Evolutionary conservation across 179 eudicot species (phyloP).

Genomic region (Silene vulgaris): DNA sequence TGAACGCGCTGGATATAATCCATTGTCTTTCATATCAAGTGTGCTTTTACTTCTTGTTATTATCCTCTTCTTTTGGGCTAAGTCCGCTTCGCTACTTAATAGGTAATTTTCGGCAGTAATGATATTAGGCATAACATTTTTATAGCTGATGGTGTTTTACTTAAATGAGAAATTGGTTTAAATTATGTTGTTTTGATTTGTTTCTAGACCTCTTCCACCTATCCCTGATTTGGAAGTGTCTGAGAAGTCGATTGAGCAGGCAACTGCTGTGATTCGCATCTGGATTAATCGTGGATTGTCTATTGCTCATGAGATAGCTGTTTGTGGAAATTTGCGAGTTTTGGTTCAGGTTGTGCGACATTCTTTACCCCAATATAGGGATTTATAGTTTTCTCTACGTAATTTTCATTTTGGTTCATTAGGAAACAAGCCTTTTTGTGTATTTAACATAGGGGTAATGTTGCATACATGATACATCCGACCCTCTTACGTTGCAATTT

Average conservation of each 20-base stretch:
- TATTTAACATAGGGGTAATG: neutral
- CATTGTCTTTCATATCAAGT: constrained; percentile 55
- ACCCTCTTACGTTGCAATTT: neutral
- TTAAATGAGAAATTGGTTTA: neutral
- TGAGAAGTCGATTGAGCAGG: constrained; percentile 54
- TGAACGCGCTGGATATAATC: constrained; percentile 59
- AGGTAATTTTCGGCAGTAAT: constrained; percentile 35
- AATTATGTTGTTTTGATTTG: neutral
- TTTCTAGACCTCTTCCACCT: constrained; percentile 84
- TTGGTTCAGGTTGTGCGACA: constrained; percentile 49
- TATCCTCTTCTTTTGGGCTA: constrained; percentile 89
- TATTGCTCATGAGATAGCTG: constrained; percentile 66
- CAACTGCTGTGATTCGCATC: constrained; percentile 48
- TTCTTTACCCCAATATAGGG: neutral
- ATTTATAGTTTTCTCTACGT: neutral
- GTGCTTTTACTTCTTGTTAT: constrained; percentile 62
- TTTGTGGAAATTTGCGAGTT: constrained; percentile 61
- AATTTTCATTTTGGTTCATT: neutral
- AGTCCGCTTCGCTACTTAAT: constrained; percentile 82
- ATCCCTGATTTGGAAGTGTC: constrained; percentile 79
- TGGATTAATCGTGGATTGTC: constrained; percentile 61
- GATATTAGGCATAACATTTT: neutral
- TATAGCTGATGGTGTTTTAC: neutral
- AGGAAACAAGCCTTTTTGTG: neutral
- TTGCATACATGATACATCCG: neutral